Base-by-base conservation (phyloP, 176 grass and related monocot genomes). In the Zoysia pacifica region DNA sequence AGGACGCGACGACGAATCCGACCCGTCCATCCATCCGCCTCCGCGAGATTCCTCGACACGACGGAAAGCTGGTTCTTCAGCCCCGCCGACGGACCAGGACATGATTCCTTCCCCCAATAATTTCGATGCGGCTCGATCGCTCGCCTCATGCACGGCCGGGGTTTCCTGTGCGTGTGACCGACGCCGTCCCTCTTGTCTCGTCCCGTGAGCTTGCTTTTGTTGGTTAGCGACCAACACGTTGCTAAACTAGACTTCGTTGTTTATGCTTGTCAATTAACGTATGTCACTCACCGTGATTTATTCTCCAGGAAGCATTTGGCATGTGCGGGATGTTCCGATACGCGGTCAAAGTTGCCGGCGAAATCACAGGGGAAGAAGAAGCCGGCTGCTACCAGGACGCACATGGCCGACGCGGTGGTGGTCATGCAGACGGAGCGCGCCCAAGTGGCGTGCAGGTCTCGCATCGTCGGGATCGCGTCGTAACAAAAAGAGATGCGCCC, bases 61-160 rank as follows among this genome's bases (percentile, higher is more conserved):
- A 89, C 71, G 48, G 82, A 89, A 81, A 84, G 82, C 65, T 53
- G 71, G 7, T 53, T 81, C 87, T 84, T 89, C 76, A 65, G 36
- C 28, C 59, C 35, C 18, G 53, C 18, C 11, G 28, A 71, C 71
- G 71, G 76, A 69, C 28, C 70, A 19, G 48, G 65, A 38, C 70
- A 75, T 71, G 77, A 89, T 28, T 28, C 28, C 28, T 81, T 85
- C 75, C 76, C 28, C 58, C 59, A 85, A 81, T 89, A 78, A 89
- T 89, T 72, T 81, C 78, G 87, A 77, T 67, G 82, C 49, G 28
- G 28, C 28, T 28, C 28, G 28, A 28, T 28, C 28, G 28, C 10
- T 28, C 28, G 28, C 10, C 37, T 74, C 74, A 9, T 28, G 28
- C 28, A 28, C 28, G 58, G 11, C 49, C 73, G 28, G 66, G 65